phyloP scores from a whole-genome alignment of 176 grass and related monocot genomes.

The Raddia guianensis region DNA sequence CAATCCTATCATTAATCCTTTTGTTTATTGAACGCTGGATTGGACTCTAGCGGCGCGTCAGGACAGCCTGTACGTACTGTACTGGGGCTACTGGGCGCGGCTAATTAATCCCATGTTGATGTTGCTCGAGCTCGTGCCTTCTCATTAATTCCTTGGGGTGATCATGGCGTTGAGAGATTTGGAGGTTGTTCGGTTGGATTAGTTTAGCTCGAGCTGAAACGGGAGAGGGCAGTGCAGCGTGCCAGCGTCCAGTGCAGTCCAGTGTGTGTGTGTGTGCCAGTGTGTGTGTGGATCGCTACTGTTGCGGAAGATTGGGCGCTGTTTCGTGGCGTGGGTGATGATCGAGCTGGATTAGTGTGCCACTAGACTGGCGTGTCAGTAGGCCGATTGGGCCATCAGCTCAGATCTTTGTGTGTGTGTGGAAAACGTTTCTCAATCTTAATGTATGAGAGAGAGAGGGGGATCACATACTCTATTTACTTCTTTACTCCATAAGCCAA shows the following conservation, averaged over 20 bases:
- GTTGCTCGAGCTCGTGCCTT: conserved; percentile 2
- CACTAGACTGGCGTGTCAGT: conserved; percentile 9
- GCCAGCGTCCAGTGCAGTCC: too few species aligned
- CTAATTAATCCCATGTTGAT: conserved; percentile 20
- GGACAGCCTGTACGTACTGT: conserved; percentile 21
- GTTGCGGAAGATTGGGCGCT: not conserved
- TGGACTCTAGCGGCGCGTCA: conserved; percentile 19
- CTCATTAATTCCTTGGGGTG: not conserved
- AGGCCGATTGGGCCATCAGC: not conserved
- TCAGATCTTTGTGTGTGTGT: not conserved
- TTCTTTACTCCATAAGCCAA: too few species aligned
- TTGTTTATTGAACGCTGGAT: conserved; percentile 47
- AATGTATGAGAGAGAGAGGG: not conserved
- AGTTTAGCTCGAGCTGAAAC: not conserved
- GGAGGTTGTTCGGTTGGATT: not conserved
- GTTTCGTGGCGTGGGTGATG: not conserved
- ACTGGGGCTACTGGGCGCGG: not conserved
- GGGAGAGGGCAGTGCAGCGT: not conserved
- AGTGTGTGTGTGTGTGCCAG: not conserved
- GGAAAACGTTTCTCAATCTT: not conserved
- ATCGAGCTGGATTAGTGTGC: conserved; percentile 9
- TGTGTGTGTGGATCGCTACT: not conserved
- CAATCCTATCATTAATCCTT: too few species aligned
- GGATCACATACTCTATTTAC: too few species aligned
- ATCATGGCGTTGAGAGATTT: not conserved